A percentile compares a stretch with the other conserved stretches of the same genome.
Conservation (phyloP, 352 stramenopile species). For the Globisporangium acanthophoron region DNA sequence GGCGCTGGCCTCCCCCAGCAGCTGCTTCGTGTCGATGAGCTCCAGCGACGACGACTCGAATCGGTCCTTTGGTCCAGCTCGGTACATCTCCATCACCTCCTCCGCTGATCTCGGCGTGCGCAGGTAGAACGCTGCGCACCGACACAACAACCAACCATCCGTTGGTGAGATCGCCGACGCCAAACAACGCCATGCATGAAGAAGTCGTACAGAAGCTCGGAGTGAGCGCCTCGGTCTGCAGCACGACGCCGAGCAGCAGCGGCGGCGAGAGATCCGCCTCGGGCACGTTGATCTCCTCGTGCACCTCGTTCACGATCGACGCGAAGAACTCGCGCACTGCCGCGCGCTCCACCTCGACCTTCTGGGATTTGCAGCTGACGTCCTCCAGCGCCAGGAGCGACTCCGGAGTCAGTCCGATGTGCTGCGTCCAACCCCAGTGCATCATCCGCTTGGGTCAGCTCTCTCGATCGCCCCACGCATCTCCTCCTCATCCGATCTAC, state of each 20-base stretch:
- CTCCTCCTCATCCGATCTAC: not conserved
- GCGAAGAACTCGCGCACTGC: conserved; percentile 49
- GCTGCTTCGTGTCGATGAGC: conserved; percentile 26
- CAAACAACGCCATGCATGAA: not conserved
- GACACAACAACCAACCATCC: no score
- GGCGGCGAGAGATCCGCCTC: conserved; percentile 30
- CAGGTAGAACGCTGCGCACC: conserved; percentile 48
- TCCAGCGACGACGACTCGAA: conserved; percentile 58
- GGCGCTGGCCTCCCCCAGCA: conserved; percentile 20
- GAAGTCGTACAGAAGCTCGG: conserved; percentile 64
- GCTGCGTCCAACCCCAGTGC: conserved; percentile 3
- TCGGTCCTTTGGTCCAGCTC: conserved; percentile 33
- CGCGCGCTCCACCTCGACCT: conserved; percentile 19
- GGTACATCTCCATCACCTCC: conserved; percentile 37
- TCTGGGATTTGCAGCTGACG: conserved; percentile 1
- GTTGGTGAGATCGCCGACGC: not conserved
- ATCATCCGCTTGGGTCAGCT: no score
- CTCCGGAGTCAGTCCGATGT: conserved; percentile 28
- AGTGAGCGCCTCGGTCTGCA: conserved; percentile 61
- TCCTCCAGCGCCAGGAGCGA: conserved; percentile 20
- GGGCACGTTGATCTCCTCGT: conserved; percentile 75
- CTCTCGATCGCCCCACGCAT: not conserved
- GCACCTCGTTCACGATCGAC: conserved; percentile 68
- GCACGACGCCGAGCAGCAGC: conserved; percentile 62
- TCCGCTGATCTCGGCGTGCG: conserved; percentile 27